Conservation (phyloP, 306 rosid genomes). For the Ammopiptanthus mongolicus region DNA sequence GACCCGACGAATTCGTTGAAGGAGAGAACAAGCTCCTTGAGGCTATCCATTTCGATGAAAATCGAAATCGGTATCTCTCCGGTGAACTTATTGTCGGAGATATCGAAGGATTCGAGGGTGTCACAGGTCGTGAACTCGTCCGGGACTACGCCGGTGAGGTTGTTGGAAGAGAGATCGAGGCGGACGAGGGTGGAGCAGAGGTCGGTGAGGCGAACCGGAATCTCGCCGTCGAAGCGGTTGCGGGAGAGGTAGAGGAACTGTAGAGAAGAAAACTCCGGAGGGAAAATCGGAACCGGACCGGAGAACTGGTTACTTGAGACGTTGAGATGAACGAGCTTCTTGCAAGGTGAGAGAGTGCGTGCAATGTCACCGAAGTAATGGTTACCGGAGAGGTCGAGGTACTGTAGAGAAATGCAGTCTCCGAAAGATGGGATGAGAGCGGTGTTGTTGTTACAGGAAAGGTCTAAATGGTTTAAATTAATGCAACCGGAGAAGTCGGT, state of each 20-base stretch:
- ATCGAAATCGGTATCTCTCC: conserved; percentile 52
- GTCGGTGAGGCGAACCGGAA: conserved; percentile 38
- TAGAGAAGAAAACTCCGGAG: conserved; percentile 41
- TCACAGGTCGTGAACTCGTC: conserved; percentile 44
- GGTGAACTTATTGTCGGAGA: conserved; percentile 50
- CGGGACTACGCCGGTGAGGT: conserved; percentile 50
- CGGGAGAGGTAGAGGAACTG: conserved; percentile 40
- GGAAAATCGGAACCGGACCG: conserved; percentile 54
- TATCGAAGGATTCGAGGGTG: conserved; percentile 36
- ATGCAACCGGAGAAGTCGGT: conserved; percentile 38
- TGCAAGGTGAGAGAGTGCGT: conserved; percentile 36
- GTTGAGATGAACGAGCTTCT: conserved; percentile 45
- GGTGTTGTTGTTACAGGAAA: conserved; percentile 70
- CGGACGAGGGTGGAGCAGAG: conserved; percentile 42
- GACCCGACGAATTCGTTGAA: conserved; percentile 44
- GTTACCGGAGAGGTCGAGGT: conserved; percentile 77
- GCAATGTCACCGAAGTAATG: conserved; percentile 61
- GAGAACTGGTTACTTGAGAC: conserved; percentile 54
- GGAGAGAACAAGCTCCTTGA: conserved; percentile 39
- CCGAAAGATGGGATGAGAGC: conserved; percentile 52
- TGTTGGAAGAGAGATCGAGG: conserved; percentile 62
- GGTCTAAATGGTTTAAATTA: conserved; percentile 43
- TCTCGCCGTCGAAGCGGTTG: conserved; percentile 48
- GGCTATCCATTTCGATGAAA: conserved; percentile 40
- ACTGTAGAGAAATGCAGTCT: conserved; percentile 43